Percentiles rank a stretch among this genome's conserved stretches.
phyloP scores from a whole-genome alignment of 176 grass and related monocot species.

The Hsuehochloa calcarea region DNA sequence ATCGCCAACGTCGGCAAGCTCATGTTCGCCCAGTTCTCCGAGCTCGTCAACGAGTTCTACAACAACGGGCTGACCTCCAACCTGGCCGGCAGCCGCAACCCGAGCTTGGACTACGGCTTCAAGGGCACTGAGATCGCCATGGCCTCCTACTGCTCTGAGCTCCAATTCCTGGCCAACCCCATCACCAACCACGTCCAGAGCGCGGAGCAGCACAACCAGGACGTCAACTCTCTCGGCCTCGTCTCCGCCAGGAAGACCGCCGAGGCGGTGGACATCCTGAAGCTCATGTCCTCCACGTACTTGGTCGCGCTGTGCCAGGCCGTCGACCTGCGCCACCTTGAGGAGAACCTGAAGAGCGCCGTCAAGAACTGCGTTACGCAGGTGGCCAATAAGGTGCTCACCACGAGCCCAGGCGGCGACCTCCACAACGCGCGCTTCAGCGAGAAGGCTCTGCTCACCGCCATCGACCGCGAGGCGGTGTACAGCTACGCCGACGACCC shows the following conservation, averaged over 20 bases:
- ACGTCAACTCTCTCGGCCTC: constrained; percentile 84
- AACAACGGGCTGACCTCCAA: constrained; percentile 87
- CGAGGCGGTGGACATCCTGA: constrained; percentile 77
- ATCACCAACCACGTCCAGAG: constrained; percentile 91
- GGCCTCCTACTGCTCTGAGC: constrained; percentile 85
- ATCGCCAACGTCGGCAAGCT: constrained; percentile 76
- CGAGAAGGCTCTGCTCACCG: constrained; percentile 55
- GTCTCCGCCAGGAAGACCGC: constrained; percentile 79
- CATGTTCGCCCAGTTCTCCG: constrained; percentile 84
- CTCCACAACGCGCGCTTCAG: constrained; percentile 55
- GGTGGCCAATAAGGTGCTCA: constrained; percentile 49
- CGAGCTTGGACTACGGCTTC: constrained; percentile 79
- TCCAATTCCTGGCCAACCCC: constrained; percentile 73
- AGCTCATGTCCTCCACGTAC: constrained; percentile 77
- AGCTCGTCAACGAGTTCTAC: constrained; percentile 88
- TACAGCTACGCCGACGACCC: constrained; percentile 65
- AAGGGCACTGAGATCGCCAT: constrained; percentile 90
- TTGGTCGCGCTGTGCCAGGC: constrained; percentile 65
- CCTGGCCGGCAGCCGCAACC: constrained; percentile 72
- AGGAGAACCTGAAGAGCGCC: constrained; percentile 61
- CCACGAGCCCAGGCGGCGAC: constrained; percentile 23
- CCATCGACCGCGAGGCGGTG: constrained; percentile 55
- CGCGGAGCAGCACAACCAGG: constrained; percentile 93
- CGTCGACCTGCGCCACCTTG: constrained; percentile 68
- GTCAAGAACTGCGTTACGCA: constrained; percentile 41